Conservation (phyloP, 2,329 filamentous ascomycete genomes). For the Huntiella bhutanensis region DNA sequence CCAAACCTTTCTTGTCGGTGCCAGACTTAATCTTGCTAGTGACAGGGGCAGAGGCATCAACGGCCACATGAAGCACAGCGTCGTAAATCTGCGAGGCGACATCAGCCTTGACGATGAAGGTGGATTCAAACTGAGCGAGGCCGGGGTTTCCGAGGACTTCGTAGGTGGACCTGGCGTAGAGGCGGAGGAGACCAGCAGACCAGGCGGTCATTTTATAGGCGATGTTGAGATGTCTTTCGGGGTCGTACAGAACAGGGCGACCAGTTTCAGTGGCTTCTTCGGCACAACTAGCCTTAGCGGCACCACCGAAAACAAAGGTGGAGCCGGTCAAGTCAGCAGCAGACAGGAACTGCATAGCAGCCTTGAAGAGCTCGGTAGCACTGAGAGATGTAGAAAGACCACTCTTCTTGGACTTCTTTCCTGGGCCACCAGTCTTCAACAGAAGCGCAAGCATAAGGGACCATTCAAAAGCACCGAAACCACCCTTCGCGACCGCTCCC, state of each 20-base stretch:
- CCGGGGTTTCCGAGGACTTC: conserved; percentile 54
- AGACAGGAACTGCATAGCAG: conserved; percentile 70
- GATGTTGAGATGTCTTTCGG: conserved; percentile 54
- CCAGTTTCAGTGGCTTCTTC: conserved; percentile 25
- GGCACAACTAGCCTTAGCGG: conserved; percentile 14
- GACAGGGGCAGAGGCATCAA: conserved; percentile 17
- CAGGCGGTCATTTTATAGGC: conserved; percentile 79
- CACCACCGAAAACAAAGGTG: conserved; percentile 33
- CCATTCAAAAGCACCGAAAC: conserved; percentile 92
- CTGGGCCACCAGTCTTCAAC: conserved; percentile 43
- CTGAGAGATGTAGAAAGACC: conserved; percentile 68
- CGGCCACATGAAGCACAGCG: conserved; percentile 22
- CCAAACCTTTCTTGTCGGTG: conserved; percentile 20
- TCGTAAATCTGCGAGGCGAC: conserved; percentile 38
- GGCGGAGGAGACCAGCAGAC: conserved; percentile 56
- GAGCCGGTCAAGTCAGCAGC: conserved; percentile 52
- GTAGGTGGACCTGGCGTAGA: conserved; percentile 57
- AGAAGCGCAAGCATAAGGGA: conserved; percentile 60
- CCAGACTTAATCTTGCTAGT: conserved; percentile 7
- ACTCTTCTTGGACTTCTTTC: conserved; percentile 31
- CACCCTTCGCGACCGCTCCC: conserved; percentile 50
- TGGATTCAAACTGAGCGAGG: conserved; percentile 63
- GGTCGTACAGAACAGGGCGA: conserved; percentile 59
- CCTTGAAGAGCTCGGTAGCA: conserved; percentile 88
- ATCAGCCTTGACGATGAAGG: conserved; percentile 53